phyloP scores from a whole-genome alignment of 2,329 filamentous ascomycete species.

The Pseudonectria buxi region DNA sequence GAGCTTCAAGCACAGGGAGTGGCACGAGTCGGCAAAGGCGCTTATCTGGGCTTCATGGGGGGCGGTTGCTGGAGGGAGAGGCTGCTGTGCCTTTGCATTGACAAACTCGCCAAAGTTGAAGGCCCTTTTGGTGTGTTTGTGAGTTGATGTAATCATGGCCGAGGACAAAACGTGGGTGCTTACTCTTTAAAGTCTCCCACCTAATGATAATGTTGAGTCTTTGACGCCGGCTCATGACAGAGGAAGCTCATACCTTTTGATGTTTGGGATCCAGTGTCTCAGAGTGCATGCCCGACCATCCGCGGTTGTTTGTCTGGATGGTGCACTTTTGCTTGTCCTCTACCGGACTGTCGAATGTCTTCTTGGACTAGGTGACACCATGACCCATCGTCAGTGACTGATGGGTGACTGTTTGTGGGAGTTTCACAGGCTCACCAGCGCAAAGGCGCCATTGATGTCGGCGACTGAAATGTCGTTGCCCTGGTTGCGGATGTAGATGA shows the following conservation, averaged over 20 bases:
- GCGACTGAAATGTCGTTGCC: slow-evolving; percentile 59
- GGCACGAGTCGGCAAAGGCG: slow-evolving; percentile 64
- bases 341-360: slow-evolving; percentile 63
- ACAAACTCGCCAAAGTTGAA: slow-evolving; percentile 86
- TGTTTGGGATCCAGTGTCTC: slow-evolving; percentile 82
- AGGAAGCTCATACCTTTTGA: slow-evolving; percentile 55
- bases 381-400: not conserved
- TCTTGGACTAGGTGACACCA: slow-evolving; percentile 43
- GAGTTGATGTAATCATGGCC: not conserved
- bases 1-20: slow-evolving; percentile 63
- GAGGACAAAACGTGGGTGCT: slow-evolving; percentile 11
- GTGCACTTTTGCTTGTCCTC: slow-evolving; percentile 68
- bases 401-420: not conserved
- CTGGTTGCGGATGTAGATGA: slow-evolving; percentile 79
- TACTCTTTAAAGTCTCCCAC: slow-evolving; percentile 86
- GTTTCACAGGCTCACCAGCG: slow-evolving; percentile 47
- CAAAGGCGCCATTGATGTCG: slow-evolving; percentile 66
- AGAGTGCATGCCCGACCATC: slow-evolving; percentile 81
- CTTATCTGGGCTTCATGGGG: slow-evolving; percentile 54
- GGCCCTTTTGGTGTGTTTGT: slow-evolving; percentile 46
- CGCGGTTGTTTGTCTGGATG: slow-evolving; percentile 75
- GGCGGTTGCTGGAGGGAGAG: slow-evolving; percentile 60
- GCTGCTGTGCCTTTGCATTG: slow-evolving; percentile 64
- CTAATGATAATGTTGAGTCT: slow-evolving; percentile 30
- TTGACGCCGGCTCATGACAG: no score